Base-by-base conservation (phyloP, 2,329 filamentous ascomycete species). In the Xylariales sp. region DNA sequence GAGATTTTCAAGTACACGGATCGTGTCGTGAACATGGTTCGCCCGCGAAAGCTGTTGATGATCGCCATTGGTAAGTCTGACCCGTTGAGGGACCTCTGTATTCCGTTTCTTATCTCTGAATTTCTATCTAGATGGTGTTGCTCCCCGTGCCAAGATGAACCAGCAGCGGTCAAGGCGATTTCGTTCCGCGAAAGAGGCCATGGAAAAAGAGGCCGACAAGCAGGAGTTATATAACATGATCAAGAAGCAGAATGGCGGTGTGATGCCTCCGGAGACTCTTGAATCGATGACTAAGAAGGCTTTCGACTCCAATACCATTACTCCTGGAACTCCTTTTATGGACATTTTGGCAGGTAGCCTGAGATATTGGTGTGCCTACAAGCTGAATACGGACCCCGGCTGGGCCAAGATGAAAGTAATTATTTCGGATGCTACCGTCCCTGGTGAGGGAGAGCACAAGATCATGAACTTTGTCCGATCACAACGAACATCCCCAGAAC, bases 1-100 rank as follows among this genome's bases (percentile, higher is more conserved):
- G 94, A 94, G 59, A 83, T 98, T 47, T 98, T 98, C 73, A 88
- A 85, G 60, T 98, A 98, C 66, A 98, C 93, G n/a, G 90, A 98
- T 60, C 85, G 93, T 46, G 90, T 98, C 18, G 88, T 98, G 51
- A 96, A 95, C 63, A 98, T 98, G 91, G 91, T 95, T 51, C 86
- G 93, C 46, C 93, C 93, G 8, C 82, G 93, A 54, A 97, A 96
- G 68, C 70, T 98, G 36, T 77, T 98, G 42, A 93, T 97, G 86
- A 96, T 98, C 59, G 93, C 93, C 56, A 90, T 98, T 61, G 86
- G 86, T 90, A 73, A 56, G 80, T 69, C 37, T 19, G n/a, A n/a
- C n/a, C n/a, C n/a, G n/a, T n/a, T n/a, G n/a, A n/a, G n/a, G n/a
- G n/a, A n/a, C n/a, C n/a, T n/a, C n/a, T n/a, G n/a, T n/a, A n/a